phyloP scores from a whole-genome alignment of 768 basidiomycete species.

The Tylopilus plumbeoviolaceoides region DNA sequence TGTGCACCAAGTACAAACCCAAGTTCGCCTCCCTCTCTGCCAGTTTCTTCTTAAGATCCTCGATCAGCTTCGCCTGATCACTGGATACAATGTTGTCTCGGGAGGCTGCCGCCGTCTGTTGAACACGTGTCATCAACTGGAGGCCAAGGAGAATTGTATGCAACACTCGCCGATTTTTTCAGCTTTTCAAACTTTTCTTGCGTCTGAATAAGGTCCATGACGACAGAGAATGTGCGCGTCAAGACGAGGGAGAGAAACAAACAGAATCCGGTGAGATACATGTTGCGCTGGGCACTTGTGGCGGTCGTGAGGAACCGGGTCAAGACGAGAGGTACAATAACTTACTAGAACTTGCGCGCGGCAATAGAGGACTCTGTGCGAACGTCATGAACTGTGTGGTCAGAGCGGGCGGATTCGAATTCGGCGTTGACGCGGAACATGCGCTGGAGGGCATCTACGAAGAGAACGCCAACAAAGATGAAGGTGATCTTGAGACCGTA shows the following conservation, averaged over 20 bases:
- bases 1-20: conserved; percentile 37
- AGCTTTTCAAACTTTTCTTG: conserved; percentile 86
- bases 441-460: conserved; percentile 88
- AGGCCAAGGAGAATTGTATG: neutral
- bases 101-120: conserved; percentile 34
- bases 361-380: conserved; percentile 85
- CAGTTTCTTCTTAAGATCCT: conserved; percentile 65
- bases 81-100: conserved; percentile 21
- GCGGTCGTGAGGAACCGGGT: neutral
- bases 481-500: conserved; percentile 93
- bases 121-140: neutral
- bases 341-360: conserved; percentile 91
- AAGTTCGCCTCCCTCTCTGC: conserved; percentile 57
- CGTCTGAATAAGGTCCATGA: conserved; percentile 84
- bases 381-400: conserved; percentile 50
- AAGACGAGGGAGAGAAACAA: conserved; percentile 95
- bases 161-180: conserved; percentile 50
- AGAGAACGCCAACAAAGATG: conserved; percentile 87
- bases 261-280: conserved; percentile 89
- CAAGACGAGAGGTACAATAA: neutral
- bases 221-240: conserved; percentile 88
- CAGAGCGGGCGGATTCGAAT: conserved; percentile 59
- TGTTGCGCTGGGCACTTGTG: conserved; percentile 77
- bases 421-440: conserved; percentile 83
- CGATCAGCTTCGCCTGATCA: conserved; percentile 42